Base-by-base conservation (phyloP, 371 early-diverging fungal species). In the Syncephalastrum contaminatum region DNA sequence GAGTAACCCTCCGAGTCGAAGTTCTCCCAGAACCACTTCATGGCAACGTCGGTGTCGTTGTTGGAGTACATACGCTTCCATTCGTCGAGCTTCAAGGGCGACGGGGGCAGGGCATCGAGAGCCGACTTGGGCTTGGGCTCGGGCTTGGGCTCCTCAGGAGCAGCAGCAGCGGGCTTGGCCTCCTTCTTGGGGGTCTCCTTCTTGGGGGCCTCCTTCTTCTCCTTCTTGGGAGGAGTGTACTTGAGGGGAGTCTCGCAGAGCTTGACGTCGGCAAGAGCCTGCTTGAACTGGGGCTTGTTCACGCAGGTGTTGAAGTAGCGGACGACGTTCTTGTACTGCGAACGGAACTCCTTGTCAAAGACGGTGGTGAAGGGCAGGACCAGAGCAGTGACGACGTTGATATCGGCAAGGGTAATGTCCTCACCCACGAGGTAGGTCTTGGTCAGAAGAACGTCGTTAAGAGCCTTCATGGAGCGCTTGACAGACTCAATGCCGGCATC, bases 61-160 rank as follows among this genome's bases (percentile, higher is more conserved):
- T 96, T 96, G 53, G 93, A 93, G 89, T 96, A 96, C 78, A 89
- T 85, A 58, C 96, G 89, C 88, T 96, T 95, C 97, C 96, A 96
- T 64, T 88, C 89, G 59, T 96, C 95, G 56, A 95, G 64, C 66
- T 78, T 69, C 77, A 96, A 87, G 63, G 75, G 64, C 69, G 93
- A 88, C 54, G 88, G 84, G 60, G 95, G 95, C 70, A 95, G 83
- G 60, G 87, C 75, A 66, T 96, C 96, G 64, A 95, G 77, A 73
- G 87, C 86, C 84, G 88, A 91, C 92, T 94, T 94, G 68, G 85
- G 88, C 86, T 94, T 93, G 69, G 93, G 91, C 63, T 83, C 86
- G 58, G 88, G 88, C 62, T 84, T 84, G 36, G 66, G 53, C 60
- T 67, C 80, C 62, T 76, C 69, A 62, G 84, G 83, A 48, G 64